Evolutionary conservation across 441 rosid genomes (phyloP), one percentile per base, ranked within the genome.

Genomic region (Gossypium davidsonii): DNA sequence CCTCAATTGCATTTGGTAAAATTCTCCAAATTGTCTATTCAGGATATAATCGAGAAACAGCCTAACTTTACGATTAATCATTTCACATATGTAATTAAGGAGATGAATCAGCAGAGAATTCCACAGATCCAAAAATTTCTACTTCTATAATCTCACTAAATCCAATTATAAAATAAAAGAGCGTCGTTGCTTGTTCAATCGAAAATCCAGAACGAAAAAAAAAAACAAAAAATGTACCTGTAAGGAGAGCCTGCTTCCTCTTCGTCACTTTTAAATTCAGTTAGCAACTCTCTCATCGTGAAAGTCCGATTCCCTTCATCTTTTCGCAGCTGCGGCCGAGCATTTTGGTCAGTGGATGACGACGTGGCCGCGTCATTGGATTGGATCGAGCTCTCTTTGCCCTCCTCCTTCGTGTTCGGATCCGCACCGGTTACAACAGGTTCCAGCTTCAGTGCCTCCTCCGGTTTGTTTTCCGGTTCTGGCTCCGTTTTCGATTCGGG

Each of bases 241-340:
- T 81, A 79, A 60, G 89, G 92, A 71, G 93, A 83, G 48, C 21
- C 80, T 48, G 81, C 88, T 10, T 86, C 91, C 72, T 88, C 90
- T 74, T 89, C 97, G 5, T 91, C 97, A 77, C 77, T 83, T 83
- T 94, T 92, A 74, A 94, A 78, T 78, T 92, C 97, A 75, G 77
- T 85, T 49, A 90, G 91, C 66, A 94, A 77, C 73, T 94, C 97
- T 70, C 98, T 86, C 98, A 94, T 92, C 31, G 97, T 94, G 81
- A 92, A 90, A 14, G 94, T 88, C 61, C 90, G 85, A 78, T 73
- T 89, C 0, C 91, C 94, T 71, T 83, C 87, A 52, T 88, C 93
- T 25, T 84, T 89, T 28, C 72, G 77, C 21, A 86, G 76, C 65
- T 72, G 83, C 44, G 82, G 74, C 4, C 58, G 74, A 31, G 80